Conservation (phyloP, 345 rosid species). For the Brassica juncea region DNA sequence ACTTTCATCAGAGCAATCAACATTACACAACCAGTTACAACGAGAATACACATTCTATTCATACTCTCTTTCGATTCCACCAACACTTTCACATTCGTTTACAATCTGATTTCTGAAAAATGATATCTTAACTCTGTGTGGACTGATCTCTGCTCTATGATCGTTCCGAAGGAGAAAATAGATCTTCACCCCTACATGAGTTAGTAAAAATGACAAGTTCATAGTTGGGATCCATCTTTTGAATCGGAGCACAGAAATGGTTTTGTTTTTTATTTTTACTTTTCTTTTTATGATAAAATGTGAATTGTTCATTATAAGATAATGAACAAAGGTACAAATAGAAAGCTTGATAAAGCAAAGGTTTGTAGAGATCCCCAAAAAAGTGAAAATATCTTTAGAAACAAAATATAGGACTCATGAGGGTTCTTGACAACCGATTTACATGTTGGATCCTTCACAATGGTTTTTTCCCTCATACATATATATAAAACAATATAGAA, state of each 20-base stretch:
- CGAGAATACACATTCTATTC: not conserved
- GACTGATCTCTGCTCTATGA: not conserved
- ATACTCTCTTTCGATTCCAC: not conserved
- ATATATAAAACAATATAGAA: not conserved
- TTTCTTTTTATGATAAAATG: not conserved
- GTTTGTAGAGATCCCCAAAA: no score
- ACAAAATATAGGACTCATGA: not conserved
- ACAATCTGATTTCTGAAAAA: not conserved
- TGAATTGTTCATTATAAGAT: not conserved
- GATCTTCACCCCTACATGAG: conserved; percentile 5
- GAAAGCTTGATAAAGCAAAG: no score
- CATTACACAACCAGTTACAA: not conserved
- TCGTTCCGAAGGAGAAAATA: not conserved
- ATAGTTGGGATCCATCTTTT: conserved; percentile 6
- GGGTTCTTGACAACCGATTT: not conserved
- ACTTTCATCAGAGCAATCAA: not conserved
- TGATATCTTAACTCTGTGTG: not conserved
- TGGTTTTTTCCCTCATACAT: not conserved
- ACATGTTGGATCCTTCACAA: no score
- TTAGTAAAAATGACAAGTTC: conserved; percentile 15
- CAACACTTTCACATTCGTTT: not conserved
- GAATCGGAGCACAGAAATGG: not conserved
- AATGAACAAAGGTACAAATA: no score
- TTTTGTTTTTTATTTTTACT: not conserved
- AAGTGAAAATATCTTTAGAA: not conserved